Conservation (phyloP, 495 filamentous ascomycete genomes). For the Talaromyces nanjingensis region DNA sequence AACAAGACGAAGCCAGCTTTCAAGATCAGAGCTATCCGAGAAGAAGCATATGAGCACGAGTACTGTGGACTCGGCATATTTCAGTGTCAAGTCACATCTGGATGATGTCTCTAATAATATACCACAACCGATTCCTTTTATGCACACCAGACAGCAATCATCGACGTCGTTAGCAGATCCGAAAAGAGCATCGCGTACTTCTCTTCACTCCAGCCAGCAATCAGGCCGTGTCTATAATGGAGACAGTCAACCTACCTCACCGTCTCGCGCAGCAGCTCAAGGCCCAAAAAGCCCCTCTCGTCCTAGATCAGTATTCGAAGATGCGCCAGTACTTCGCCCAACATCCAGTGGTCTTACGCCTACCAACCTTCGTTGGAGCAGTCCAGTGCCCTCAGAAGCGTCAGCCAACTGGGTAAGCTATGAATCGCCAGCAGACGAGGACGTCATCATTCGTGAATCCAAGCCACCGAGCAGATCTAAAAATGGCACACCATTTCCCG, state of each 20-base stretch:
- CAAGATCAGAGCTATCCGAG: slow-evolving; percentile 57
- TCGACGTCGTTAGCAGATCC: slow-evolving; percentile 33
- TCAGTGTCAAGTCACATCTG: slow-evolving; percentile 40
- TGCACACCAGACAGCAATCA: slow-evolving; percentile 61
- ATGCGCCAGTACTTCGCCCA: slow-evolving; percentile 26
- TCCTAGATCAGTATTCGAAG: slow-evolving; percentile 18
- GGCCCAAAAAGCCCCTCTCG: slow-evolving; percentile 17
- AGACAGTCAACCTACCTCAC: slow-evolving; percentile 21
- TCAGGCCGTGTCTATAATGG: slow-evolving; percentile 19
- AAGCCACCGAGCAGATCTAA: slow-evolving; percentile 28
- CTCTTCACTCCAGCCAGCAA: slow-evolving; percentile 16
- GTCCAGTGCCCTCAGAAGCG: slow-evolving; percentile 28
- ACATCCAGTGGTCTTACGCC: slow-evolving; percentile 14
- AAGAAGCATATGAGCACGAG: slow-evolving; percentile 44
- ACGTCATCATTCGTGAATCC: background rate
- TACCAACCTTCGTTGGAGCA: slow-evolving; percentile 27
- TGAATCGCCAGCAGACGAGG: slow-evolving; percentile 35
- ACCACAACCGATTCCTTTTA: slow-evolving; percentile 63
- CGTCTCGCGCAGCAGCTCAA: slow-evolving; percentile 18
- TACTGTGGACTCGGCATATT: slow-evolving; percentile 45
- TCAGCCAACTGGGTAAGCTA: slow-evolving; percentile 59
- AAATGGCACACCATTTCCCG: slow-evolving; percentile 29
- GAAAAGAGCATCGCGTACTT: slow-evolving; percentile 18
- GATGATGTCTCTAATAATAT: slow-evolving; percentile 51
- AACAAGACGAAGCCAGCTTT: slow-evolving; percentile 32